phyloP scores from a whole-genome alignment of 371 early-diverging fungal species.

The Lichtheimia ornata region DNA sequence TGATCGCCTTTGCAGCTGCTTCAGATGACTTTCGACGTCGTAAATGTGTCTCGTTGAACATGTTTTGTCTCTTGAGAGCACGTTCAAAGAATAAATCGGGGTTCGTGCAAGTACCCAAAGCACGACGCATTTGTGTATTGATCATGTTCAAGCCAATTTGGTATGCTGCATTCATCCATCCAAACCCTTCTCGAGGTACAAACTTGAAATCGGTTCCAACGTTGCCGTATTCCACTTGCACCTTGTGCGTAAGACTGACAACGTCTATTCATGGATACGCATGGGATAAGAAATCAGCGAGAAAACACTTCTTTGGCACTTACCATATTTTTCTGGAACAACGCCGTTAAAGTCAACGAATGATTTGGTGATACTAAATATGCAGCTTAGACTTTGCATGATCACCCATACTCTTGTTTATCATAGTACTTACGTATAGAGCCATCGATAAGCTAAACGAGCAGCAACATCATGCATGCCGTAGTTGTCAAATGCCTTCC shows the following conservation, averaged over 20 bases:
- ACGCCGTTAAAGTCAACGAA: conserved; percentile 98
- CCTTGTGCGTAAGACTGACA: conserved; percentile 86
- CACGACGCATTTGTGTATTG: conserved; percentile 72
- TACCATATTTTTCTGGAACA: conserved; percentile 91
- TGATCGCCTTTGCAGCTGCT: conserved; percentile 34
- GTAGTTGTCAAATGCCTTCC: conserved; percentile 84
- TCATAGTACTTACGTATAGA: conserved; percentile 66
- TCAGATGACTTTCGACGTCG: conserved; percentile 17
- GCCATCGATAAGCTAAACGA: conserved; percentile 89
- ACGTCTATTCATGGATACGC: conserved; percentile 60
- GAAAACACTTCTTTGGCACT: background rate
- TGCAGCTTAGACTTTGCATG: no score
- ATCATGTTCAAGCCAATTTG: conserved; percentile 83
- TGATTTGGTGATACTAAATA: conserved; percentile 75
- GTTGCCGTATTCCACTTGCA: conserved; percentile 94
- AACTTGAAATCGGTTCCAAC: conserved; percentile 94
- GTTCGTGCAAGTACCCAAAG: conserved; percentile 78
- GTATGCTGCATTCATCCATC: conserved; percentile 97
- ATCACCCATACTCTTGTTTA: background rate
- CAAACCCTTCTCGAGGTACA: conserved; percentile 96
- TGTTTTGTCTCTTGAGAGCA: conserved; percentile 30
- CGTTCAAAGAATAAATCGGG: conserved; percentile 71
- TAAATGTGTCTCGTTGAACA: conserved; percentile 11
- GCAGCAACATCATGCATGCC: conserved; percentile 70
- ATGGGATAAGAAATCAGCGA: background rate